Base-by-base conservation (phyloP, 495 filamentous ascomycete species). In the Podospora conica region DNA sequence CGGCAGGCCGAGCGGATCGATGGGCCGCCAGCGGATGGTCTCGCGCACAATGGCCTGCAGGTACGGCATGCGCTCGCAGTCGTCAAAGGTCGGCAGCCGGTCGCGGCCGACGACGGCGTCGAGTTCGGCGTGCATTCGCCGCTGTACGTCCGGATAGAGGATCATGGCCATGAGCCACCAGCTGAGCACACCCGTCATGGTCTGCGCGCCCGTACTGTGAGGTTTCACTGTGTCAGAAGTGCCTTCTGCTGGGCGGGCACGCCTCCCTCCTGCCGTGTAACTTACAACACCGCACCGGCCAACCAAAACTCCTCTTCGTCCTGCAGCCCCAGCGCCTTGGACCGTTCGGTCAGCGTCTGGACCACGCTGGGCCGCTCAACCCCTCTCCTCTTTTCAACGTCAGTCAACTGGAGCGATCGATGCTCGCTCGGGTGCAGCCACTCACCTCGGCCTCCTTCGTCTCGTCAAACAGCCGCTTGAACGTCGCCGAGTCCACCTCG, bases 151-250 rank as follows among this genome's bases (percentile, higher is more conserved):
- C 23, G 57, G 57, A 25, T 31, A 59, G 6, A 59, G 18, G 18
- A 59, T 28, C 57, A 59, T 59, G 3, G 57, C 57, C 57, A 58
- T 58, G 21, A 58, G 57, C 24, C 57, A 59, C 57, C 57, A 59
- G n/a, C 57, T 59, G 25, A 59, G 28, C 25, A 59, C 57, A 9
- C 28, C 57, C 3, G 28, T 59, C 24, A 31, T 59, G 57, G 57
- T 59, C 57, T 59, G 57, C 7, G 57, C 24, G 11, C 57, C 57
- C 3, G 57, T 59, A 24, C 57, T 59, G 57, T 12, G 11, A 3
- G 7, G 23, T n/a, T n/a, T n/a, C n/a, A n/a, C n/a, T n/a, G n/a
- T n/a, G n/a, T n/a, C n/a, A n/a, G n/a, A n/a, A n/a, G n/a, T n/a
- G n/a, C n/a, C n/a, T n/a, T n/a, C n/a, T n/a, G n/a, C n/a, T n/a